A percentile compares a stretch with the other conserved stretches of the same genome.
Conservation (phyloP, 805 yeast genomes). For the Pichia phayaonensis region DNA sequence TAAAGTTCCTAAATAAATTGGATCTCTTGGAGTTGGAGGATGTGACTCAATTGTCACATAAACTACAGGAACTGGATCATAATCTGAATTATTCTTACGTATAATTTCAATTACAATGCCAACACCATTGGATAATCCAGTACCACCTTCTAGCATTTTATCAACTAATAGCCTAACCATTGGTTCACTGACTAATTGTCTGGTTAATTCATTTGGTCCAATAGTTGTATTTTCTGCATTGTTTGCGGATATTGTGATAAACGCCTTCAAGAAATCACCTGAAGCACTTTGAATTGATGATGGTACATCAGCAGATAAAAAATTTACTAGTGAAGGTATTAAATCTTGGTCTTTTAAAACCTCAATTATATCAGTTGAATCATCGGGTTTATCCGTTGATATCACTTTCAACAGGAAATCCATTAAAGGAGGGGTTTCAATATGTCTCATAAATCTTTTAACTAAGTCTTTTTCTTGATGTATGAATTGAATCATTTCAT, state of each 20-base stretch:
- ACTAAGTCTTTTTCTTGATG: constrained; percentile 63
- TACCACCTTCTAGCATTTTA: constrained; percentile 75
- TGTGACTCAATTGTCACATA: constrained; percentile 77
- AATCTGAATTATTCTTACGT: constrained; percentile 92
- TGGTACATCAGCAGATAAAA: constrained; percentile 58
- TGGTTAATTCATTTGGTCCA: constrained; percentile 91
- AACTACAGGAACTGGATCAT: constrained; percentile 81
- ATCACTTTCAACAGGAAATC: constrained; percentile 85
- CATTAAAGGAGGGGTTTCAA: constrained; percentile 91
- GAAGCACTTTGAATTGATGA: constrained; percentile 85
- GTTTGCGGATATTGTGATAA: constrained; percentile 89
- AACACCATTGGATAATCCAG: constrained; percentile 89
- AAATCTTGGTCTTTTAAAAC: constrained; percentile 64
- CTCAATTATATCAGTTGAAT: constrained; percentile 81
- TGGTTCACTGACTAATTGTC: constrained; percentile 77
- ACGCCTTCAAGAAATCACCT: constrained; percentile 90
- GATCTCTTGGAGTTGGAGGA: constrained; percentile 90
- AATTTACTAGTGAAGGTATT: constrained; percentile 64
- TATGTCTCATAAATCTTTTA: constrained; percentile 71
- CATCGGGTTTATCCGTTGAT: constrained; percentile 86
- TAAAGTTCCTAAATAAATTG: constrained; percentile 84
- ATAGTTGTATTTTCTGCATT: constrained; percentile 85
- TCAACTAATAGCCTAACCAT: constrained; percentile 60
- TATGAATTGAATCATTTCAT: constrained; percentile 67
- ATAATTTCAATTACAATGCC: constrained; percentile 91